These are phyloP conservation scores for Xerocomus minutiporus DNA, from an alignment of 1,284 basidiomycete species.

Conservation along the genomic window DNA sequence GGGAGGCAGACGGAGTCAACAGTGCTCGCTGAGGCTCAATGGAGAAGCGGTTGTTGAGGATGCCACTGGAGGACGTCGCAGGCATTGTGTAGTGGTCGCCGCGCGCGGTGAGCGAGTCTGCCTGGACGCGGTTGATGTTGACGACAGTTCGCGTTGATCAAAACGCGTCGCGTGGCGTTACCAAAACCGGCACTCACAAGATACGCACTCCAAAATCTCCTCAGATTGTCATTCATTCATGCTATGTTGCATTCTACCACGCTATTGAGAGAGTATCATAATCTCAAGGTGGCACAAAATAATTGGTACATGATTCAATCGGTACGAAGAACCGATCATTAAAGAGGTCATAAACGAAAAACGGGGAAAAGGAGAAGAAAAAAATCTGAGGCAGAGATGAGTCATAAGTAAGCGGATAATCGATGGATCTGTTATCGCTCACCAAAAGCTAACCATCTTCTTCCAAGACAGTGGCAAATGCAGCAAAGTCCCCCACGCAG, in stretches of 20 bases:
- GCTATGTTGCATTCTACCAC: conserved; percentile 14
- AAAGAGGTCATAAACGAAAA: conserved; percentile 4
- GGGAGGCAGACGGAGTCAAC: conserved; percentile 29
- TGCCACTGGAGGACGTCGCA: neutral
- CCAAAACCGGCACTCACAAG: conserved; percentile 12
- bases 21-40: conserved; percentile 14
- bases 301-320: neutral
- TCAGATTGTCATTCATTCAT: neutral
- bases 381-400: conserved; percentile 7
- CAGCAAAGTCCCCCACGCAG: conserved; percentile 37
- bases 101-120: neutral
- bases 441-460: conserved; percentile 23
- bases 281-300: too few relatives aligned
- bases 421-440: conserved; percentile 1
- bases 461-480: conserved; percentile 25
- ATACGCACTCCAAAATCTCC: neutral
- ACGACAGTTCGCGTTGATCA: conserved; percentile 10
- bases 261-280: neutral
- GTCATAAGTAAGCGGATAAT: neutral
- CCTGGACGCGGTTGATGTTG: conserved; percentile 2
- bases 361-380: neutral
- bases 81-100: conserved; percentile 15
- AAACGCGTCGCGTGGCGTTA: conserved; percentile 19
- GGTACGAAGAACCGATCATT: neutral
- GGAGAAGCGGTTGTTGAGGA: conserved; percentile 1